These are phyloP conservation scores for Mucor piriformis DNA, from an alignment of 371 early-diverging fungal genomes.

Conservation along the genomic window DNA sequence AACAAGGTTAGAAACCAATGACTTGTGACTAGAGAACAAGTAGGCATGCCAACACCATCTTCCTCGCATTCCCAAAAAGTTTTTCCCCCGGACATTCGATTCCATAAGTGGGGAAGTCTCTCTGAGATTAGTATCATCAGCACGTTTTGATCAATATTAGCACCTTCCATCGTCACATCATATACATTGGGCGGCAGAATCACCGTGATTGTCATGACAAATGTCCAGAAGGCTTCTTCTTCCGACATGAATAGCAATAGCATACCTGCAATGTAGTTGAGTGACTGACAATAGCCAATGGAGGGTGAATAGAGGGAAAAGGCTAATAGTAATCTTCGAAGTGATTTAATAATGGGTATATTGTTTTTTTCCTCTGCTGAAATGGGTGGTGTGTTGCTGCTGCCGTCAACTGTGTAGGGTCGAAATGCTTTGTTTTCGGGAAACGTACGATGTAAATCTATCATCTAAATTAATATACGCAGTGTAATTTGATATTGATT, in stretches of 20 bases:
- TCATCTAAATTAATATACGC: not conserved
- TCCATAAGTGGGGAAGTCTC: constrained; percentile 59
- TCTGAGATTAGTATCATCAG: constrained; percentile 67
- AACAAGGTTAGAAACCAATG: constrained; percentile 88
- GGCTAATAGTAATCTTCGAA: constrained; percentile 73
- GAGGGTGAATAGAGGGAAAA: constrained; percentile 66
- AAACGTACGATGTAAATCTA: constrained; percentile 85
- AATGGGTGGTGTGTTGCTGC: constrained; percentile 8
- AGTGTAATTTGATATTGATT: too few relatives aligned
- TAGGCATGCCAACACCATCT: constrained; percentile 61
- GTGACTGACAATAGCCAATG: constrained; percentile 89
- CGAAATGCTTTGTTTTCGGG: constrained; percentile 73
- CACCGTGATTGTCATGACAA: constrained; percentile 72
- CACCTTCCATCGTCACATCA: constrained; percentile 80
- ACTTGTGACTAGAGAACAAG: constrained; percentile 77
- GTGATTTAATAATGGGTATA: constrained; percentile 63
- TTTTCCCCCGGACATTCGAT: constrained; percentile 49
- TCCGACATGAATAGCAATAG: constrained; percentile 80
- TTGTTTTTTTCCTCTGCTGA: constrained; percentile 39
- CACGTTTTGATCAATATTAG: constrained; percentile 81
- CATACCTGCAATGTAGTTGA: constrained; percentile 86
- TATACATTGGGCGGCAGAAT: constrained; percentile 80
- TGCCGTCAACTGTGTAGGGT: constrained; percentile 11
- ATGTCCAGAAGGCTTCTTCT: constrained; percentile 82
- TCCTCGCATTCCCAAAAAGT: constrained; percentile 62